Conservation (phyloP, 2,329 filamentous ascomycete species). For the Diaporthe vexans region DNA sequence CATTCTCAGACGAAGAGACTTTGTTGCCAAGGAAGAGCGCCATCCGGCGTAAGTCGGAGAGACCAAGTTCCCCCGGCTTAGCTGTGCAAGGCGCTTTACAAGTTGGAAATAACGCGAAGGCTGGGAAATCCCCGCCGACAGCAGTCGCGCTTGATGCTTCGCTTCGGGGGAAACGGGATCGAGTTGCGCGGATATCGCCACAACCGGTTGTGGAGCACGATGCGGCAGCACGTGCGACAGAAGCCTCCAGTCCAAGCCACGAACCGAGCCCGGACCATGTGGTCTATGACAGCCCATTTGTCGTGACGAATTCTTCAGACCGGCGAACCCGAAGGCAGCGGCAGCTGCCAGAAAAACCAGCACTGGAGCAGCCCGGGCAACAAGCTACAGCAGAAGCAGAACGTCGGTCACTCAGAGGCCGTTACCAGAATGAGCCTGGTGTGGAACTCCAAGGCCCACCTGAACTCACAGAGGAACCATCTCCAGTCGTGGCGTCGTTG, state of each 20-base stretch:
- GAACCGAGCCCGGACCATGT: neutral
- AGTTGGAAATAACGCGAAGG: neutral
- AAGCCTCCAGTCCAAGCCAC: neutral
- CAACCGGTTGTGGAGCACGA: neutral
- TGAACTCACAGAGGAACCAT: neutral
- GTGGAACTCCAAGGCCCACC: neutral
- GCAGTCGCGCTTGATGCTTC: neutral
- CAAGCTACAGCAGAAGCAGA: neutral
- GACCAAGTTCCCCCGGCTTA: constrained; percentile 11
- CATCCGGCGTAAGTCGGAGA: neutral
- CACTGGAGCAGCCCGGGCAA: neutral
- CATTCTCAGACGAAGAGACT: constrained; percentile 56
- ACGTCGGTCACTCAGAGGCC: neutral
- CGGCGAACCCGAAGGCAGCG: neutral
- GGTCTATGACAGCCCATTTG: neutral
- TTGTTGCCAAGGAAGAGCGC: constrained; percentile 42
- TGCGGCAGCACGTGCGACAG: neutral
- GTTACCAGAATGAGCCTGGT: neutral
- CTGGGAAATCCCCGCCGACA: neutral
- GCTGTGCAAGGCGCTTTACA: constrained; percentile 1
- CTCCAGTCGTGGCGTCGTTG: neutral
- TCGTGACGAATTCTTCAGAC: neutral
- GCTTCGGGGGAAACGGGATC: neutral
- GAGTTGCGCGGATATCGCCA: neutral
- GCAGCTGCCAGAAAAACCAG: neutral